Conservation (phyloP, 2,329 filamentous ascomycete species). For the Alternaria sp. region DNA sequence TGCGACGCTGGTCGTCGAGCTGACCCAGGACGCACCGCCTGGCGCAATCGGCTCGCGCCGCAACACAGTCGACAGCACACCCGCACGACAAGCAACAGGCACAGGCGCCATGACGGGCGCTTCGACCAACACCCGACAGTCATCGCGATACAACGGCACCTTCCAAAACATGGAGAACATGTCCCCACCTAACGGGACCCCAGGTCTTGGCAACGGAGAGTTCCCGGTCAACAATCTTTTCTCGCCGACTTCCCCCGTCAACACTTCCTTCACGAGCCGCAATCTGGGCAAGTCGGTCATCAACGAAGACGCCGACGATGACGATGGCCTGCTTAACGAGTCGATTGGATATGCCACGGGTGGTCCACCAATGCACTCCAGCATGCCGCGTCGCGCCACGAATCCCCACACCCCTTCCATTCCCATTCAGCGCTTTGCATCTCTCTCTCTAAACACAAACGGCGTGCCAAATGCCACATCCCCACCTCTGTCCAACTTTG, state of each 20-base stretch:
- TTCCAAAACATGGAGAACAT: conserved; percentile 70
- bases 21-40: conserved; percentile 56
- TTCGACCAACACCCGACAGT: conserved; percentile 57
- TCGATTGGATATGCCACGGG: conserved; percentile 78
- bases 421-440: conserved; percentile 72
- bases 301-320: conserved; percentile 73
- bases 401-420: conserved; percentile 77
- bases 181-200: conserved; percentile 66
- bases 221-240: conserved; percentile 72
- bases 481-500: conserved; percentile 64
- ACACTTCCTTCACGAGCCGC: conserved; percentile 71
- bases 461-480: conserved; percentile 58
- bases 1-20: conserved; percentile 66
- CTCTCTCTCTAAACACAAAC: conserved; percentile 74
- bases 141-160: conserved; percentile 67
- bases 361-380: conserved; percentile 60
- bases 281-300: conserved; percentile 73
- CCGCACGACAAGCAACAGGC: conserved; percentile 55
- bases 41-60: conserved; percentile 58
- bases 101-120: conserved; percentile 56
- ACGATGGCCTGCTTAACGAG: conserved; percentile 76
- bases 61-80: conserved; percentile 63
- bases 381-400: conserved; percentile 70
- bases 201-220: conserved; percentile 64
- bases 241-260: conserved; percentile 76